Base-by-base conservation (phyloP, 768 basidiomycete species). In the Suillus ampliporus region DNA sequence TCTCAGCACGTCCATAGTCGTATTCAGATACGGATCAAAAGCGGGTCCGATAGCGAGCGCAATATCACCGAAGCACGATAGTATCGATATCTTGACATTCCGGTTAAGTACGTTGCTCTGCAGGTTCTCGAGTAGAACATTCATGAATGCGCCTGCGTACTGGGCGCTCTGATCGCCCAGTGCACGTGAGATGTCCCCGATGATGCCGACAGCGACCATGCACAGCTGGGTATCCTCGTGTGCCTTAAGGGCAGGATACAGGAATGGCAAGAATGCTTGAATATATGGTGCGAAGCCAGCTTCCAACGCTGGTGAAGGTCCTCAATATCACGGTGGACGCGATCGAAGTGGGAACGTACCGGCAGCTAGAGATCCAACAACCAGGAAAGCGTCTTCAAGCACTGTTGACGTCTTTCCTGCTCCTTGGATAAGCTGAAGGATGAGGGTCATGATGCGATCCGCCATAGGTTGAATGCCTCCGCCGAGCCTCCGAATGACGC, bases 181-280 rank as follows among this genome's bases (percentile, higher is more conserved):
- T 1, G 95, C 96, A 60, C 97, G 92, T n/a, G 95, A 94, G 59
- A 99, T 88, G 69, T 99, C 97, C 9, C 95, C 95, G 60, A 98
- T 93, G 67, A 97, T 88, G 67, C 97, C 97, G 52, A 99, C 93
- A 17, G 95, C 95, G 60, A 98, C 94, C 8, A 90, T 95, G 80
- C 95, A 97, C 26, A 99, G 83, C 71, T 97, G 95, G 46, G 94
- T 93, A 77, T 99, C 97, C 74, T 99, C 96, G 72, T 95, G 90
- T 0, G 93, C 87, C 69, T 92, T 90, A 67, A 99, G 88, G 21
- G 97, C 97, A 21, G 91, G 86, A 77, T 90, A 90, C 43, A 99
- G 84, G 83, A 82, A 95, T 4, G 89, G 93, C 34, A 96, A 76
- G 83, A 97, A 95, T 2, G 92, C 89, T 15, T 83, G 77, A 67